Evolutionary conservation across 2,329 filamentous ascomycete genomes (phyloP), one percentile per base, ranked within the genome.

Genomic region (Eurotiales sp.): DNA sequence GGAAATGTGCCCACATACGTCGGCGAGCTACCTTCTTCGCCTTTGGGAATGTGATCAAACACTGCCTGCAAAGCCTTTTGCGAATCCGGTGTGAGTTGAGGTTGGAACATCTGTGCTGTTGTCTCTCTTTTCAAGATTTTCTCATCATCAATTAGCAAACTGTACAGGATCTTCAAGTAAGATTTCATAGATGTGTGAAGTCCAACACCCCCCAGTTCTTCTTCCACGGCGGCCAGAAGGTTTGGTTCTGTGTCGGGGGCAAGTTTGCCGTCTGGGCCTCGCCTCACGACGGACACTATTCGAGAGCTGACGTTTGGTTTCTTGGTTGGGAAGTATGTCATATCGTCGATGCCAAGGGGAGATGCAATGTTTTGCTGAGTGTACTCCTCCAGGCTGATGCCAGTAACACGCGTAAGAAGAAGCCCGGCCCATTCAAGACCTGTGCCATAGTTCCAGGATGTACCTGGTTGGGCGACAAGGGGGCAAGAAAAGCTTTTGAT

Each of bases 151-250:
- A 19, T 17, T 3, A 52, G 44, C 1, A 52, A 17, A 23, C 50
- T 52, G 12, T 47, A 29, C 44, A 52, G 10, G 15, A 52, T 19
- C n/a, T 47, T 47, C 27, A 52, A 47, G 30, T 52, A 52, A 4
- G 50, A 52, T 4, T 15, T 14, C 22, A 41, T 46, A 0, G 50
- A 52, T n/a, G 44, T 43, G 25, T 29, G 17, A 1, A 52, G 4
- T 4, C 50, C 50, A 7, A 34, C 44, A 7, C 50, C 50, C 1
- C 50, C 50, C 8, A 52, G 29, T 36, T 47, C 50, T 46, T 52
- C 50, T 6, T 37, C 27, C 27, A 34, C 50, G 4, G 23, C n/a
- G 1, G 17, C 36, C 6, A 52, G 17, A 3, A 46, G 12, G 14
- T 46, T 23, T 14, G 43, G 30, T 19, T 15, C 12, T 30, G 43